Base-by-base conservation (phyloP, 805 yeast genomes). In the Metschnikowia noctiluminum region DNA sequence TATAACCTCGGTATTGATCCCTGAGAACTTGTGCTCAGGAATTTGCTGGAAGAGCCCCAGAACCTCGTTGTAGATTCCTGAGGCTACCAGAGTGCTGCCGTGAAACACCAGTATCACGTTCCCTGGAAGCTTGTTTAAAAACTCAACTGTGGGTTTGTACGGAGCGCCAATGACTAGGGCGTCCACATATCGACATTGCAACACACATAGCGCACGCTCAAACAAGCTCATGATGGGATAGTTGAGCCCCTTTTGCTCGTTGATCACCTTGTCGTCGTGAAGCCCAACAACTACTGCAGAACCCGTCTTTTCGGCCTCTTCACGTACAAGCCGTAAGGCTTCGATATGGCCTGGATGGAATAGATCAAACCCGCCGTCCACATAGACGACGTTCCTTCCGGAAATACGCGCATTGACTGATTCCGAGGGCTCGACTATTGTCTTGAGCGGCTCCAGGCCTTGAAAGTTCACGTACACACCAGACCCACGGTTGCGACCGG, bases 261-360 rank as follows among this genome's bases (percentile, higher is more conserved):
- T 84, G 52, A 79, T 82, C 43, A 75, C 78, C 40, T 52, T 62
- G 62, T 84, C 94, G 61, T 77, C 80, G 56, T 77, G 80, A 21
- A 89, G 62, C 2, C 96, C 96, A 9, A 85, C 88, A 1, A 87
- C 66, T 1, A 89, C 81, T 2, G 69, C 64, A 3, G 80, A 77
- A 9, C 66, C 64, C 2, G 59, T 64, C 13, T 60, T 61, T 5
- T 58, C 52, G 0, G 81, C 78, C 21, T 60, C 55, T 34, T 65
- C 65, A 31, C 73, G 62, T 21, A 85, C 76, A 13, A 71, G 62
- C 49, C 77, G 70, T 52, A 92, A 71, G 9, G 85, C 85, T 56
- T 83, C 85, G 49, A 92, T 88, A 64, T 94, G 97, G 16, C 96
- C 97, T 16, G 96, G 90, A 64, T 89, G 90, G 69, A 94, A 91